Conservation (phyloP, 2,329 filamentous ascomycete species). For the Apiospora koreana region DNA sequence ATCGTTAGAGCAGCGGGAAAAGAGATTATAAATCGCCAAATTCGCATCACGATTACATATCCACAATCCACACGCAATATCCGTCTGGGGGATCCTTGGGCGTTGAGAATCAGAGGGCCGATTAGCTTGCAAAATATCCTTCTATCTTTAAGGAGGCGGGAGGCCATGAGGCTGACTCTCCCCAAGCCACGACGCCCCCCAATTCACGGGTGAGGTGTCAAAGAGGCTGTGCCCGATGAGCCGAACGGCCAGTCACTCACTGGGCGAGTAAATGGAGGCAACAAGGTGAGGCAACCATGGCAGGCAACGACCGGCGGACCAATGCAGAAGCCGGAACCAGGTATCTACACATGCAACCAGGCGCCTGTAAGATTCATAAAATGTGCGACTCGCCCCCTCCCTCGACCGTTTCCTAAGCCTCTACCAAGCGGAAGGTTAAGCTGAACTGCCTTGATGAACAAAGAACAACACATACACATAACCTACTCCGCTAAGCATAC, state of each 20-base stretch:
- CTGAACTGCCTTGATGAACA: neutral
- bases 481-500: no score
- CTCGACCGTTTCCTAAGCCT: neutral
- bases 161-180: neutral
- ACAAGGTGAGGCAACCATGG: neutral
- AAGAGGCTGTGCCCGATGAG: neutral
- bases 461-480: neutral
- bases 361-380: neutral
- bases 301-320: neutral
- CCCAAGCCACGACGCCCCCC: neutral
- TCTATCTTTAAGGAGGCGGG: neutral
- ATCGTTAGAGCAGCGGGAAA: no score
- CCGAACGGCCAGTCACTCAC: neutral
- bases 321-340: neutral
- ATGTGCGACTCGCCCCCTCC: neutral
- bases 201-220: neutral
- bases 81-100: neutral
- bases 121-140: neutral
- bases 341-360: neutral
- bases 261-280: neutral
- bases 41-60: no score
- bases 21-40: no score
- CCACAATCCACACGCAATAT: no score
- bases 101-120: neutral
- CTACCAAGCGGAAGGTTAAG: neutral